Percentiles rank a stretch among this genome's conserved stretches.
Evolutionary conservation across 805 yeast species (phyloP).

Genomic region (Candida easanensis): DNA sequence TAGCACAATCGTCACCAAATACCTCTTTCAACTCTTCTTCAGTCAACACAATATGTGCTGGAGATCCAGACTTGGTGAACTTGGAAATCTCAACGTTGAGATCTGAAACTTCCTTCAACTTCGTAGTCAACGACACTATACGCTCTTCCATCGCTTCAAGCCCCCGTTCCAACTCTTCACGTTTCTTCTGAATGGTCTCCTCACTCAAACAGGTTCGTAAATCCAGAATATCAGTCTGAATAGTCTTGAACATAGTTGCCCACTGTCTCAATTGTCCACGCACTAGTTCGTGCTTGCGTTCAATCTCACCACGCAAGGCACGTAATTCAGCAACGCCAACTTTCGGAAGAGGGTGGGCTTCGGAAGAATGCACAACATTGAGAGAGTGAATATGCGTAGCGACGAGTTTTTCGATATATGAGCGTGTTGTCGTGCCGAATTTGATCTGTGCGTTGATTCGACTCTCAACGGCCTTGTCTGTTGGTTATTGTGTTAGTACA

Average conservation of each 20-base stretch:
- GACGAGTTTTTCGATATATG: conserved; percentile 3
- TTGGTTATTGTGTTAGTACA: not conserved
- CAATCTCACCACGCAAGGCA: conserved; percentile 8
- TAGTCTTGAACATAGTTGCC: conserved; percentile 5
- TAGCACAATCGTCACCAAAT: conserved; percentile 14
- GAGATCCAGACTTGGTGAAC: conserved; percentile 3
- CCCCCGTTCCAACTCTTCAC: conserved; percentile 14
- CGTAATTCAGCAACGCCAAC: conserved; percentile 3
- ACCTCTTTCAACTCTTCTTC: conserved; percentile 17
- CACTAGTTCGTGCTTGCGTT: conserved; percentile 8
- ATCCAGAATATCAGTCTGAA: conserved; percentile 4
- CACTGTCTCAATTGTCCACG: conserved; percentile 16
- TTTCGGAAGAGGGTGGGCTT: conserved; percentile 1
- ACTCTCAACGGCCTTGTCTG: conserved; percentile 6
- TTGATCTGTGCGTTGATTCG: conserved; percentile 4
- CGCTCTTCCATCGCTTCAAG: conserved; percentile 13
- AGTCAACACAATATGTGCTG: conserved; percentile 1
- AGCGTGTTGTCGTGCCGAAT: conserved; percentile 5
- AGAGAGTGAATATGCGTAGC: conserved; percentile 2
- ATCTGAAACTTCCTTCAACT: conserved; percentile 17
- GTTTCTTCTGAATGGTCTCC: conserved; percentile 1
- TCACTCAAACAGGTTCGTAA: conserved; percentile 7
- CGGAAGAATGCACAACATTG: conserved; percentile 1
- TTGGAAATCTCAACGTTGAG: conserved; percentile 14
- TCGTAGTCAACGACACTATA: conserved; percentile 16